phyloP scores from a whole-genome alignment of 345 rosid species.

The Excoecaria agallocha region DNA sequence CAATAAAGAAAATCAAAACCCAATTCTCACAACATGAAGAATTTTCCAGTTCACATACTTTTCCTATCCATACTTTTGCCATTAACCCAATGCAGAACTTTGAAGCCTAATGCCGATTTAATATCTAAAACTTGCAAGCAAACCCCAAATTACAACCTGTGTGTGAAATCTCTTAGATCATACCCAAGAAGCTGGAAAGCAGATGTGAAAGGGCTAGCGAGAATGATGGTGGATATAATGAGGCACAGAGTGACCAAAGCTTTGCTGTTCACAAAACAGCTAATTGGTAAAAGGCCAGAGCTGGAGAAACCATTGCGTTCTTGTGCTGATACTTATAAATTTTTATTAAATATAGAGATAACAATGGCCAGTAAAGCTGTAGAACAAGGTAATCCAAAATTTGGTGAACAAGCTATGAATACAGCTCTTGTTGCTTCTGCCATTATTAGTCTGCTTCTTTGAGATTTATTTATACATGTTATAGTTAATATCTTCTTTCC shows the following conservation, averaged over 20 bases:
- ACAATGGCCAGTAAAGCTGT: slow-evolving; percentile 16
- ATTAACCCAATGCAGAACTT: neutral
- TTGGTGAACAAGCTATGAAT: slow-evolving; percentile 4
- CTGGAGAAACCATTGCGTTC: neutral
- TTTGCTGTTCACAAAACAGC: neutral
- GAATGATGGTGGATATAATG: slow-evolving; percentile 2
- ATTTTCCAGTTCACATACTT: too few species aligned
- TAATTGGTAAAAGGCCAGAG: neutral
- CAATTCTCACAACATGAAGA: too few species aligned
- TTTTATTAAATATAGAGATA: slow-evolving; percentile 2
- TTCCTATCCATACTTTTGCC: neutral
- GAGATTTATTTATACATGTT: too few species aligned
- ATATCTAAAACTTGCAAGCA: slow-evolving; percentile 13
- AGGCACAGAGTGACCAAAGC: neutral
- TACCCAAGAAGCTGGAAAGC: slow-evolving; percentile 25
- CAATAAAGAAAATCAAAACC: too few species aligned
- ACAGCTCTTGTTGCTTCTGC: slow-evolving; percentile 7
- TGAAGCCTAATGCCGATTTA: too few species aligned
- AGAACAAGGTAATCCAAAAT: slow-evolving; percentile 13
- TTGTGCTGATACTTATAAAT: slow-evolving; percentile 2
- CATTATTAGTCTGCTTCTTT: slow-evolving; percentile 6
- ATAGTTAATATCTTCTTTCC: too few species aligned
- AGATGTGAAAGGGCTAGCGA: slow-evolving; percentile 7
- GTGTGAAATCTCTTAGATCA: slow-evolving; percentile 16
- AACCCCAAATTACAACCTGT: slow-evolving; percentile 20